A percentile compares a stretch with the other conserved stretches of the same genome.
phyloP scores from a whole-genome alignment of 768 basidiomycete species.

The Cystobasidium onofrii region DNA sequence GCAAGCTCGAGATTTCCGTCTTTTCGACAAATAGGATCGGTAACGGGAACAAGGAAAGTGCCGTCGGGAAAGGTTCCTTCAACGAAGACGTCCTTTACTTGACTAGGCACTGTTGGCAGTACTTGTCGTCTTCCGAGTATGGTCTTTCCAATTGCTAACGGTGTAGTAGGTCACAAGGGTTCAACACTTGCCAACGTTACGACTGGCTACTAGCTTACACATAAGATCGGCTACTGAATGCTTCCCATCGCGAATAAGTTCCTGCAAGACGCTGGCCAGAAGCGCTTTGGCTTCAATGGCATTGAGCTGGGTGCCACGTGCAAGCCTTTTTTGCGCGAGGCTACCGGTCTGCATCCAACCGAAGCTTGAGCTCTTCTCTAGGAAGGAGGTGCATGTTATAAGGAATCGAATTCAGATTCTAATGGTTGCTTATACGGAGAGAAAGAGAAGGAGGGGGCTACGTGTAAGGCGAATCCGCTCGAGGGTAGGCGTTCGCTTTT shows the following conservation, averaged over 20 bases:
- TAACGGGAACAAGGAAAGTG: constrained; percentile 87
- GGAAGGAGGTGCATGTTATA: constrained; percentile 62
- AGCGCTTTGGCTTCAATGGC: constrained; percentile 77
- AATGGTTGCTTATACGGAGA: no score
- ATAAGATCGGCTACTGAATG: constrained; percentile 63
- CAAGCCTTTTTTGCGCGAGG: constrained; percentile 87
- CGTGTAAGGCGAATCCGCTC: no score
- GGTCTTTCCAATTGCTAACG: constrained; percentile 60
- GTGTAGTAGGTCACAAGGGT: constrained; percentile 28
- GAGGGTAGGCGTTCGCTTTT: no score
- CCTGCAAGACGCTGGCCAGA: constrained; percentile 82
- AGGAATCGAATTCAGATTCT: no score
- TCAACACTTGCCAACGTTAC: no score
- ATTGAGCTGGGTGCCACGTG: constrained; percentile 82
- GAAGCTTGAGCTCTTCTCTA: constrained; percentile 64
- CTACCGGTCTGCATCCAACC: constrained; percentile 70
- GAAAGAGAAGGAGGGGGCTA: no score
- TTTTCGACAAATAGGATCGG: constrained; percentile 87
- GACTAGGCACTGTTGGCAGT: constrained; percentile 63
- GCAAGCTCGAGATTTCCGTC: constrained; percentile 69
- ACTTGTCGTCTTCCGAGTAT: constrained; percentile 84
- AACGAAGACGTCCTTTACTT: constrained; percentile 71
- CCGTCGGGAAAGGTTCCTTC: constrained; percentile 43
- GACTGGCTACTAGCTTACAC: no score
- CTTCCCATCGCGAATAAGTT: constrained; percentile 81